Conservation (phyloP, 2,329 filamentous ascomycete species). For the Thyridium curvatum region DNA sequence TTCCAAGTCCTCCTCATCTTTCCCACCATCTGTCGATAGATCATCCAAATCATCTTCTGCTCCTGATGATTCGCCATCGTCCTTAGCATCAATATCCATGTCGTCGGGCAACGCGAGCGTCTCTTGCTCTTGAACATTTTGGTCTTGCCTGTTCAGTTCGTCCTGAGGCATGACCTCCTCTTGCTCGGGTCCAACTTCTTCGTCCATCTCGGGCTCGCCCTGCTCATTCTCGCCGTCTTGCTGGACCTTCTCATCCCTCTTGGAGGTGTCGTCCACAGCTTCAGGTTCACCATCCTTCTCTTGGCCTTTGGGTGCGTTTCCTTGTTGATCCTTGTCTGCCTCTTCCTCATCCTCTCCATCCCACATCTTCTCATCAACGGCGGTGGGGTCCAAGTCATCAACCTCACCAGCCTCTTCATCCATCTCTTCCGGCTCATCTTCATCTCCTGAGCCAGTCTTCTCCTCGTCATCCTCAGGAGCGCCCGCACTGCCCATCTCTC, state of each 20-base stretch:
- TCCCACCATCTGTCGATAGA: conserved; percentile 37
- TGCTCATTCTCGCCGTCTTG: conserved; percentile 34
- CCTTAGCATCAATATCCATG: conserved; percentile 72
- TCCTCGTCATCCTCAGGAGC: conserved; percentile 56
- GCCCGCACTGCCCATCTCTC: conserved; percentile 65
- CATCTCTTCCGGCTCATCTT: conserved; percentile 66
- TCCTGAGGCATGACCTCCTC: conserved; percentile 50
- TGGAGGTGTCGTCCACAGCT: conserved; percentile 50
- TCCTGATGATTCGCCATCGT: conserved; percentile 42
- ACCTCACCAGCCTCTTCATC: conserved; percentile 90
- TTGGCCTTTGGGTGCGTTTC: conserved; percentile 64
- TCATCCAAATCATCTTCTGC: conserved; percentile 54
- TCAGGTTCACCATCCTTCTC: conserved; percentile 38
- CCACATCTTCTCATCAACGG: conserved; percentile 99
- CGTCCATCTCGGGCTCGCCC: conserved; percentile 51
- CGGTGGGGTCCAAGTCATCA: conserved; percentile 80
- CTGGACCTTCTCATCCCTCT: conserved; percentile 37
- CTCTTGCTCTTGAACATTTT: conserved; percentile 75
- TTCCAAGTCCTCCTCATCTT: conserved; percentile 16
- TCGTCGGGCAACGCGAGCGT: conserved; percentile 81
- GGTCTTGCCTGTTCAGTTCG: conserved; percentile 56
- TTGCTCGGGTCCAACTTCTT: conserved; percentile 55
- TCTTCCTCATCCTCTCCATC: conserved; percentile 78
- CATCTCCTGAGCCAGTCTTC: conserved; percentile 52
- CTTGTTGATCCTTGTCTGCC: conserved; percentile 75